Evolutionary conservation across 2,329 filamentous ascomycete genomes (phyloP), one percentile per base, ranked within the genome.

Genomic region (Venturia pyrina): DNA sequence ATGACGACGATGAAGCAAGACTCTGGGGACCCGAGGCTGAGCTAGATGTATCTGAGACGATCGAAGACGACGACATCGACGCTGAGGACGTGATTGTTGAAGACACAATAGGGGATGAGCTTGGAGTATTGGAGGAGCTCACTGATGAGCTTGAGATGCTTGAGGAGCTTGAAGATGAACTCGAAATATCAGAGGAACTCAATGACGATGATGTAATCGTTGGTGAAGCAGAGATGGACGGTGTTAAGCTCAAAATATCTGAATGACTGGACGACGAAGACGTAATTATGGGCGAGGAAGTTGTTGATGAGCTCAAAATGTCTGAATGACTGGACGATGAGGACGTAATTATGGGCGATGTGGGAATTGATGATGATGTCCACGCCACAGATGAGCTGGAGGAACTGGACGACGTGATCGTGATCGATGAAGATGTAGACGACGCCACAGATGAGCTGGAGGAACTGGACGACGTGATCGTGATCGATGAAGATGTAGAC

Each of bases 371-470:
- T 28, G 28, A 28, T 28, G 28, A 28, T 28, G 28, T 28, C 28
- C 2, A 28, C 28, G 28, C n/a, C n/a, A n/a, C 28, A 28, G 28
- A 28, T 28, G 28, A 28, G 28, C 28, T 28, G 28, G 28, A 28
- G 28, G 4, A 28, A 28, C 56, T 65, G 15, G 64, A 62, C 15
- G 62, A 64, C 21, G 57, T 37, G 34, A 41, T 62, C 2, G 17
- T 48, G 17, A 44, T 32, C 4, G 40, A 43, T 17, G 64, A 66
- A 41, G 64, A 62, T 17, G 57, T 66, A 21, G 56, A 40, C n/a
- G 64, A 62, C 15, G 40, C 4, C 2, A 4, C 28, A 28, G 28
- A 28, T 28, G 28, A 28, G 28, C 28, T 28, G 28, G 28, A 28
- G 28, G 4, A 28, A 28, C 56, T 65, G 15, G 64, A 62, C 15